Conservation (phyloP, 306 rosid genomes). For the Vigna hirtella region DNA sequence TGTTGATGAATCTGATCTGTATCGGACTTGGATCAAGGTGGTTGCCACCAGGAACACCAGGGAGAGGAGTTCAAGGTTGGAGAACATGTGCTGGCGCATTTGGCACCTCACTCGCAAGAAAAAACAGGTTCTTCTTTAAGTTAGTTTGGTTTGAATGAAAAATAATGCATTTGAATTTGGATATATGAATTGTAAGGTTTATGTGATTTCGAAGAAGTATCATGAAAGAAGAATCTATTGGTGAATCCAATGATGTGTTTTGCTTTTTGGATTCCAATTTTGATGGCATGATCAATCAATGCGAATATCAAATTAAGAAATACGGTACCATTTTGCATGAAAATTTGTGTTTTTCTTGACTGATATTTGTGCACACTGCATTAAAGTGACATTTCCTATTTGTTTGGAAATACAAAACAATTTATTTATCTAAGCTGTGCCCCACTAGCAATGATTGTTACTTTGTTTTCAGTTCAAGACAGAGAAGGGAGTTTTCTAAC, state of each 20-base stretch:
- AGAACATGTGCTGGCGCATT: constrained; percentile 99
- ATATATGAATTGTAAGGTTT: neutral
- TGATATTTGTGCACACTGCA: neutral
- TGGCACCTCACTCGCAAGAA: constrained; percentile 97
- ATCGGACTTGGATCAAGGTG: constrained; percentile 94
- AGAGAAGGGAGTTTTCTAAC: constrained; percentile 8
- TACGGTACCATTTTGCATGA: neutral
- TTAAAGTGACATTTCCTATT: neutral
- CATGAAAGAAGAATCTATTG: neutral
- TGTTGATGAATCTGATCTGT: constrained; percentile 87
- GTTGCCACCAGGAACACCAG: constrained; percentile 93
- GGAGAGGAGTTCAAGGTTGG: constrained; percentile 89
- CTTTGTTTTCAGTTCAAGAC: neutral
- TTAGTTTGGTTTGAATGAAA: neutral
- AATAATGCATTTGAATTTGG: neutral
- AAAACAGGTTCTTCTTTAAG: constrained; percentile 48
- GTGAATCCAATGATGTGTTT: neutral
- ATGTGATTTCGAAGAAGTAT: neutral
- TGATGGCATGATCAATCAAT: neutral
- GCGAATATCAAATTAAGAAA: neutral
- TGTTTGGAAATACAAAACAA: constrained; percentile 2
- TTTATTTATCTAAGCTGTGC: neutral
- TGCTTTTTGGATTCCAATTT: neutral
- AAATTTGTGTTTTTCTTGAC: neutral
- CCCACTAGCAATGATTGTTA: constrained; percentile 13